These are phyloP conservation scores for slime mould (Dictyostelium discoideum) DNA, from an alignment of 78 protist species.

Conservation along the genomic window DNA sequence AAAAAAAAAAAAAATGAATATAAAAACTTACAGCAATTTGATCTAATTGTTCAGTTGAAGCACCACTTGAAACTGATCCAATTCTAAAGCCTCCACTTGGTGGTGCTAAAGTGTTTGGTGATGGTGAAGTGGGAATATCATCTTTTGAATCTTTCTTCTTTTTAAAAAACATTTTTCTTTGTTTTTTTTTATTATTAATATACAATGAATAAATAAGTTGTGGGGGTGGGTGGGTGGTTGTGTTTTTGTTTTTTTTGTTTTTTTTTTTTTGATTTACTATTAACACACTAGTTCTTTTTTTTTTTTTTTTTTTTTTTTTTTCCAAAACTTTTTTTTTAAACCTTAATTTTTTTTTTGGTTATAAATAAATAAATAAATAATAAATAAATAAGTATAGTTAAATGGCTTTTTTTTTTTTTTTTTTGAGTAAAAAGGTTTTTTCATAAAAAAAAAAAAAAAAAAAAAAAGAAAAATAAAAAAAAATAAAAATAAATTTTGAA, in stretches of 20 bases:
- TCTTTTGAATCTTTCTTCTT: slow-evolving; percentile 1
- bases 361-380: slow-evolving; percentile 10
- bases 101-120: not conserved
- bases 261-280: not conserved
- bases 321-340: not conserved
- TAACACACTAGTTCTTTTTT: too few relatives aligned
- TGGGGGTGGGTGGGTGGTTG: not conserved
- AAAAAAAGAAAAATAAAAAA: too few relatives aligned
- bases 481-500: too few relatives aligned
- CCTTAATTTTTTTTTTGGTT: not conserved
- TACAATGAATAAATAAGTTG: not conserved
- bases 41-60: slow-evolving; percentile 59
- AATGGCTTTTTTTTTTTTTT: not conserved
- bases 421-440: not conserved
- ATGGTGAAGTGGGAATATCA: not conserved
- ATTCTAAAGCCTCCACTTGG: slow-evolving; percentile 16
- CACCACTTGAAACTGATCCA: slow-evolving; percentile 39
- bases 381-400: not conserved
- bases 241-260: not conserved
- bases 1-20: not conserved
- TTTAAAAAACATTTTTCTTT: slow-evolving; percentile 9
- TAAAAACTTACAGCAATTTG: slow-evolving; percentile 31
- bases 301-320: not conserved
- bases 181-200: too few relatives aligned
- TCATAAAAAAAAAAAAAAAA: not conserved